Evolutionary conservation across 1,284 basidiomycete genomes (phyloP).

Genomic region (Heterobasidion annosum): DNA sequence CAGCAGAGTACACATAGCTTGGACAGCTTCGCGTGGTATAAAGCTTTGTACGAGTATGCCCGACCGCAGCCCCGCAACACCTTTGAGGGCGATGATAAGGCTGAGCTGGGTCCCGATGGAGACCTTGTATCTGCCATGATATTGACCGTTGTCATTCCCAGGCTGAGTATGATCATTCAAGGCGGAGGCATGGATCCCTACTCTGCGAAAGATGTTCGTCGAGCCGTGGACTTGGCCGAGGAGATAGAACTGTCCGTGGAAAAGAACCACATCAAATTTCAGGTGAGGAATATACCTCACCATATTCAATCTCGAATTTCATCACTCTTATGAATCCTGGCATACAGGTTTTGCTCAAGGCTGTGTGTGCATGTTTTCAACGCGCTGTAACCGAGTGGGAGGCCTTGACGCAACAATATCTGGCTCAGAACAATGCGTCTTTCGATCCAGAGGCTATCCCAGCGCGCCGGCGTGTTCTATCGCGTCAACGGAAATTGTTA

Average conservation of each 20-base stretch:
- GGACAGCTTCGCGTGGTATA: constrained; percentile 82
- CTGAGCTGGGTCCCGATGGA: constrained; percentile 70
- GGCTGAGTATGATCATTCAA: constrained; percentile 62
- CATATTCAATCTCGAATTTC: neutral
- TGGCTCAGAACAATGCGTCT: constrained; percentile 30
- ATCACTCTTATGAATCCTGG: constrained; percentile 5
- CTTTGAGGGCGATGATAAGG: constrained; percentile 35
- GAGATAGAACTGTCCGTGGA: constrained; percentile 78
- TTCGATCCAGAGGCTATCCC: constrained; percentile 75
- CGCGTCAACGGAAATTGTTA: constrained; percentile 66
- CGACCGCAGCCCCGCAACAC: constrained; percentile 31
- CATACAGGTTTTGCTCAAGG: constrained; percentile 55
- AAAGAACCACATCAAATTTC: constrained; percentile 54
- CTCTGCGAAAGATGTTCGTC: constrained; percentile 57
- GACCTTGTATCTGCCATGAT: constrained; percentile 88
- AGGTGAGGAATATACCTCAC: constrained; percentile 36
- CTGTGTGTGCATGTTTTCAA: constrained; percentile 52
- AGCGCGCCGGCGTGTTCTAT: constrained; percentile 64
- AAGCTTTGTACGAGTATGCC: constrained; percentile 71
- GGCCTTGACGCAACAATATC: constrained; percentile 33
- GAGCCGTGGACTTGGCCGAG: constrained; percentile 69
- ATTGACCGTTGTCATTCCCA: constrained; percentile 73
- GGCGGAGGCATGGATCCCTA: constrained; percentile 78
- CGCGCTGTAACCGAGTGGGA: constrained; percentile 41
- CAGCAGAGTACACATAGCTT: constrained; percentile 47